Conservation (phyloP, 169 alveolate species). For the Cryptosporidium ryanae region DNA sequence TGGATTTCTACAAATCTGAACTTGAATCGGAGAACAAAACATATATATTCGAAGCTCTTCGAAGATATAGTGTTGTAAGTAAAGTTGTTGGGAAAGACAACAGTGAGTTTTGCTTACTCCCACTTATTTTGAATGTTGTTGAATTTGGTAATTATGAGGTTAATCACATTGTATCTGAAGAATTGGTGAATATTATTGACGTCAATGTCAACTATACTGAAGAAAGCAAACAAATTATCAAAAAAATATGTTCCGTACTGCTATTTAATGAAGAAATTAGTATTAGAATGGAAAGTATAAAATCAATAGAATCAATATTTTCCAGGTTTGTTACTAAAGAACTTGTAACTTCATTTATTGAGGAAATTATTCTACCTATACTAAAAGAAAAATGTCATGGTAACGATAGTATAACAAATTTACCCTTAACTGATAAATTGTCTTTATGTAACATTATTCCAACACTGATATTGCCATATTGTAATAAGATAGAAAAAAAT, state of each 20-base stretch:
- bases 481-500: conserved; percentile 41
- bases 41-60: conserved; percentile 49
- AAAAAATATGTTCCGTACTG: conserved; percentile 11
- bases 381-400: not conserved
- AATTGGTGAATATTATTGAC: conserved; percentile 52
- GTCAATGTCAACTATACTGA: conserved; percentile 18
- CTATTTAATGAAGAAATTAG: conserved; percentile 58
- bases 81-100: conserved; percentile 68
- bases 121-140: conserved; percentile 29
- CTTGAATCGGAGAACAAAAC: conserved; percentile 55
- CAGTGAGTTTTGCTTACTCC: conserved; percentile 30
- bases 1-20: conserved; percentile 68
- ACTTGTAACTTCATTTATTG: conserved; percentile 11
- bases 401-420: conserved; percentile 4
- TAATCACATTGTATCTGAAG: conserved; percentile 53
- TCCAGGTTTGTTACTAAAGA: not conserved
- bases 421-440: conserved; percentile 46
- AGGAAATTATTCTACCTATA: conserved; percentile 37
- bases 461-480: conserved; percentile 49
- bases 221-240: conserved; percentile 6
- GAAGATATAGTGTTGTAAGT: conserved; percentile 72
- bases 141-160: conserved; percentile 51
- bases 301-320: conserved; percentile 36
- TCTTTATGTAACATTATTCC: conserved; percentile 67
- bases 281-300: conserved; percentile 50